Evolutionary conservation across 441 rosid species (phyloP), one percentile per base, ranked within the genome.

Genomic region (Gossypium schwendimanii): DNA sequence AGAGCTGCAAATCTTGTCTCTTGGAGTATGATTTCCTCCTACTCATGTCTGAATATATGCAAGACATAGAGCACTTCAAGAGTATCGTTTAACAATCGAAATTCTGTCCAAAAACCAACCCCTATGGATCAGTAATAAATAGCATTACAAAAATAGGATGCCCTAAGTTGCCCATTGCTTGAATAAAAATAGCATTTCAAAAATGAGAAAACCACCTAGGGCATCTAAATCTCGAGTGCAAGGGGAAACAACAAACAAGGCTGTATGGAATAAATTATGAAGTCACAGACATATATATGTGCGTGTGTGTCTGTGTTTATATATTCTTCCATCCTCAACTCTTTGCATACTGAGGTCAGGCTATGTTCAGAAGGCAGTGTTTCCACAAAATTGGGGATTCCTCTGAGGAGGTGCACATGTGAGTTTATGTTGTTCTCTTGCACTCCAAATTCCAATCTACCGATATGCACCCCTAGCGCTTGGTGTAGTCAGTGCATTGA

Each of bases 401-500:
- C 18, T 11, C 1, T 1, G 18, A 45, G 31, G 55, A 65, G 10
- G 3, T 65, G 70, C 21, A n/a, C 70, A 47, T 24, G 70, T 64
- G 11, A 44, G 70, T 65, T 6, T 6, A 14, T 3, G 70, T 10
- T 20, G 50, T 39, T 54, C 64, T 54, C 64, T 55, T 36, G 23
- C 39, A 23, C 14, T 20, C 52, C 63, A 39, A 49, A 47, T 57
- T 57, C 61, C 61, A 23, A 23, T 73, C 75, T 77, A 88, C 75
- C 84, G 66, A 1, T 72, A 12, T 28, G 63, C 63, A 53, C 84
- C 81, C 85, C 90, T 81, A 8, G 75, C 33, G 7, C 75, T 83
- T 65, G 88, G 85, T 73, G 87, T 87, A 18, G 80, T 86, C 52
- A 88, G 47, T 0, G 82, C 88, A 79, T 91, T 96, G 17, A 93